Conservation (phyloP, 2,329 filamentous ascomycete species). For the Ophiosphaerella narmari region DNA sequence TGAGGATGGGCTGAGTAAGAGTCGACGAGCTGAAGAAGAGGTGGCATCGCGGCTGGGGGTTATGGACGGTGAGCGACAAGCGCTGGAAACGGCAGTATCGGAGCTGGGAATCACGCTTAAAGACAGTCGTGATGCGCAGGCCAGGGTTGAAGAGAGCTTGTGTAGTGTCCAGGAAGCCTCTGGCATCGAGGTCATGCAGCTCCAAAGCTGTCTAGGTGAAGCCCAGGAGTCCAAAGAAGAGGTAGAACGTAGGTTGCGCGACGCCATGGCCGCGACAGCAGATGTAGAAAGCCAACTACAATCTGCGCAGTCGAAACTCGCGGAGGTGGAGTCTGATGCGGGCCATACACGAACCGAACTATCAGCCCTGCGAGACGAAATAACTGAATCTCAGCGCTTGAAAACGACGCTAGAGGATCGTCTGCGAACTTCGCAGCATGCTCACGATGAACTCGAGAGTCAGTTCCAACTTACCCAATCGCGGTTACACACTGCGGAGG, state of each 20-base stretch:
- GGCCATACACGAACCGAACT: conserved; percentile 15
- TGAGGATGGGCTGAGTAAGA: conserved; percentile 6
- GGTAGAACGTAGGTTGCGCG: conserved; percentile 9
- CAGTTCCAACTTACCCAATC: conserved; percentile 19
- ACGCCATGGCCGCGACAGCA: conserved; percentile 3
- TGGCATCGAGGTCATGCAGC: conserved; percentile 7
- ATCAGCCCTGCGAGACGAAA: conserved; percentile 20
- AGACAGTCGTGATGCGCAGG: conserved; percentile 6
- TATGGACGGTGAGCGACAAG: conserved; percentile 11
- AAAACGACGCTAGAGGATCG: conserved; percentile 26
- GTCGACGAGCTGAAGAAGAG: conserved; percentile 5
- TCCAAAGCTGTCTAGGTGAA: conserved; percentile 13
- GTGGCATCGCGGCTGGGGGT: conserved; percentile 14
- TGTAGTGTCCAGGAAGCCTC: conserved; percentile 12
- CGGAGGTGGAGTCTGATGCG: conserved; percentile 13
- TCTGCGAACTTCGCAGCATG: conserved; percentile 16
- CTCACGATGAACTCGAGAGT: conserved; percentile 17
- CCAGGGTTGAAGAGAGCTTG: conserved; percentile 12
- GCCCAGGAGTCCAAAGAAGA: conserved; percentile 8
- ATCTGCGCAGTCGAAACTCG: conserved; percentile 13
- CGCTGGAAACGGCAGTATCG: conserved; percentile 12
- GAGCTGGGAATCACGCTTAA: conserved; percentile 19
- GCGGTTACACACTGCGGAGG: conserved; percentile 15
- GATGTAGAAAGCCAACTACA: conserved; percentile 8
- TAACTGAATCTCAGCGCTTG: conserved; percentile 12